Evolutionary conservation across 2,329 filamentous ascomycete species (phyloP), one percentile per base, ranked within the genome.

Genomic region (Anthostomella pinea): DNA sequence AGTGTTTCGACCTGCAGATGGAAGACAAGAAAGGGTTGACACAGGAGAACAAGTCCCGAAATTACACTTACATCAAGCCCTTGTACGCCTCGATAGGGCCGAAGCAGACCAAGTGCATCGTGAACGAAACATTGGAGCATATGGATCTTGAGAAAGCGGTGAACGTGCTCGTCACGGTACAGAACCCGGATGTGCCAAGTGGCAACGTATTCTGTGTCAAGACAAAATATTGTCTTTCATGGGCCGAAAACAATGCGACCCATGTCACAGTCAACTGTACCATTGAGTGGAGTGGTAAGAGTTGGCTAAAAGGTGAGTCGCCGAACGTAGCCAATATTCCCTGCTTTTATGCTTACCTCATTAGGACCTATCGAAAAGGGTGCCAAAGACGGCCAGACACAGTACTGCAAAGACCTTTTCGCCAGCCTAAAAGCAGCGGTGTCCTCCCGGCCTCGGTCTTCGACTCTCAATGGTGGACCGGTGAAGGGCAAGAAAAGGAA

Each of bases 261-360:
- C 78, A 89, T 18, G 68, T 98, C 19, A 80, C 93, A 44, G 84
- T 91, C 67, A 96, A 84, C 49, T 96, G 88, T 60, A 84, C 81
- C 2, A 86, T 96, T 27, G 94, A 98, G 57, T 98, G 94, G 94
- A 83, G 84, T 3, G 90, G 90, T 52, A 98, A 97, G 73, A 96
- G 90, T 68, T 98, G 93, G 93, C 69, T 98, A 29, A 96, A 93
- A 69, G 87, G 90, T 94, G 70, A 59, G 71, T 18, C 31, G 0
- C 8, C 24, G 14, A 28, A n/a, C 10, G 16, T 14, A 25, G 17
- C n/a, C n/a, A n/a, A n/a, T n/a, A n/a, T 21, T 2, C n/a, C 9
- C 8, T 10, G 7, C 17, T 18, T 13, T 8, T 16, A 31, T 41
- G 32, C 62, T 70, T 46, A 72, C 40, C 21, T 32, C 34, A 27